Evolutionary conservation across 2,329 filamentous ascomycete genomes (phyloP).

Genomic region (Ascochyta clinopodiicola): DNA sequence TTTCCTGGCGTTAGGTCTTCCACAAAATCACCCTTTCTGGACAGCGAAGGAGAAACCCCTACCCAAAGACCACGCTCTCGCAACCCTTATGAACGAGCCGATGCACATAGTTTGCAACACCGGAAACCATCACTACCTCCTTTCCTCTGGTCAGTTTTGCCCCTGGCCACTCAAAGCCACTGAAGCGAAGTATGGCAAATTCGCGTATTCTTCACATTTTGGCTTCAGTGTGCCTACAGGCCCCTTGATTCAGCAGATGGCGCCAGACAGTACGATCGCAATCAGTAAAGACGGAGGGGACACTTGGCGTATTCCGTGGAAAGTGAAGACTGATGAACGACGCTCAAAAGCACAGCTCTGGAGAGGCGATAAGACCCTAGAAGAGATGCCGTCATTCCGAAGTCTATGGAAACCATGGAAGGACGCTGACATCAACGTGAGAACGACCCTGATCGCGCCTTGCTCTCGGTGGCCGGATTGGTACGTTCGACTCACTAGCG

Average conservation of each 20-base stretch:
- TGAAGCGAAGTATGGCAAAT: slow-evolving; percentile 46
- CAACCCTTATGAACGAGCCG: slow-evolving; percentile 30
- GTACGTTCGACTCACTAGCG: slow-evolving; percentile 33
- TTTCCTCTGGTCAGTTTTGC: slow-evolving; percentile 44
- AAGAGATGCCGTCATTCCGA: slow-evolving; percentile 20
- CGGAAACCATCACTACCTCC: slow-evolving; percentile 40
- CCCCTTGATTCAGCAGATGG: slow-evolving; percentile 48
- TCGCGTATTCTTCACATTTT: slow-evolving; percentile 46
- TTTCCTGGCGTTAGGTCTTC: slow-evolving; percentile 53
- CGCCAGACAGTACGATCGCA: slow-evolving; percentile 50
- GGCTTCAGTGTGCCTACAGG: slow-evolving; percentile 51
- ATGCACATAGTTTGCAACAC: slow-evolving; percentile 57
- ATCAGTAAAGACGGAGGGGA: slow-evolving; percentile 49
- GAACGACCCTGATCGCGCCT: slow-evolving; percentile 33
- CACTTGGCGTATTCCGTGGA: slow-evolving; percentile 51
- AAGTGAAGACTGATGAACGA: slow-evolving; percentile 13
- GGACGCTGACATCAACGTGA: slow-evolving; percentile 33
- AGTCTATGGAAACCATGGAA: slow-evolving; percentile 42
- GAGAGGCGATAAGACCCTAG: background rate
- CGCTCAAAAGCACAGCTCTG: background rate
- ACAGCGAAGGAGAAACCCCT: slow-evolving; percentile 49
- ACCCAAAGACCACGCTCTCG: slow-evolving; percentile 4
- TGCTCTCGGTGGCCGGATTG: slow-evolving; percentile 38
- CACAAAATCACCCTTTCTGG: slow-evolving; percentile 56
- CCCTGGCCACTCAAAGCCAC: slow-evolving; percentile 47